phyloP scores from a whole-genome alignment of 345 rosid species.

The Populus simonii region DNA sequence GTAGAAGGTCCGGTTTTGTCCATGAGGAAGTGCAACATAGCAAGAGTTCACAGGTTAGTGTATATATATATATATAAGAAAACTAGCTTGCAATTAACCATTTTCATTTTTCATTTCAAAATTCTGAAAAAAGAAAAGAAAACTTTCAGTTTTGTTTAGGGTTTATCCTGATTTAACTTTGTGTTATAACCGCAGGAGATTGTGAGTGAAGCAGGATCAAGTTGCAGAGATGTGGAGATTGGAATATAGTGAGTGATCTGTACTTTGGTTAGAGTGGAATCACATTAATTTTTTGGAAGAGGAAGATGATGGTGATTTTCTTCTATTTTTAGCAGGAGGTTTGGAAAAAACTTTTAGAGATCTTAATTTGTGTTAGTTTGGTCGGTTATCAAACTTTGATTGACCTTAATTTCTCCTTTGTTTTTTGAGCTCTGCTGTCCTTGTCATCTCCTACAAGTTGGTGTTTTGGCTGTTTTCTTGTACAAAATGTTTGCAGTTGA shows the following conservation, averaged over 20 bases:
- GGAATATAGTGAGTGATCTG: constrained; percentile 37
- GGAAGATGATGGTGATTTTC: constrained; percentile 18
- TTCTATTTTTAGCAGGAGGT: constrained; percentile 14
- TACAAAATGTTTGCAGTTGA: constrained; percentile 50
- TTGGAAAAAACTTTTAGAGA: constrained; percentile 17
- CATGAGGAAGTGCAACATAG: constrained; percentile 17
- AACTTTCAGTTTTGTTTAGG: background rate
- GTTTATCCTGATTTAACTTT: constrained; percentile 6
- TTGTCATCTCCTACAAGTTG: constrained; percentile 28
- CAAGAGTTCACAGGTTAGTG: constrained; percentile 36
- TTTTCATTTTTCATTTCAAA: background rate
- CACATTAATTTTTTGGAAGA: constrained; percentile 1
- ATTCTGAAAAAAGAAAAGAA: background rate
- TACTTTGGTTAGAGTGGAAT: constrained; percentile 14
- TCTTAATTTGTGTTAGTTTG: constrained; percentile 6
- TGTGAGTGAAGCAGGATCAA: constrained; percentile 47
- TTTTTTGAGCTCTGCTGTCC: constrained; percentile 6
- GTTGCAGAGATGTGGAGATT: constrained; percentile 62
- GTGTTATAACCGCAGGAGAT: constrained; percentile 30
- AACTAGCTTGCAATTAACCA: too few relatives aligned
- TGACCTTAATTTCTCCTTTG: background rate
- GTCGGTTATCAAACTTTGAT: background rate
- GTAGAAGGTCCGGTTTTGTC: constrained; percentile 30
- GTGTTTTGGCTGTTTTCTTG: constrained; percentile 33
- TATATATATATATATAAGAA: background rate